Conservation (phyloP, 2,329 filamentous ascomycete species). For the Bretziella fagacearum region DNA sequence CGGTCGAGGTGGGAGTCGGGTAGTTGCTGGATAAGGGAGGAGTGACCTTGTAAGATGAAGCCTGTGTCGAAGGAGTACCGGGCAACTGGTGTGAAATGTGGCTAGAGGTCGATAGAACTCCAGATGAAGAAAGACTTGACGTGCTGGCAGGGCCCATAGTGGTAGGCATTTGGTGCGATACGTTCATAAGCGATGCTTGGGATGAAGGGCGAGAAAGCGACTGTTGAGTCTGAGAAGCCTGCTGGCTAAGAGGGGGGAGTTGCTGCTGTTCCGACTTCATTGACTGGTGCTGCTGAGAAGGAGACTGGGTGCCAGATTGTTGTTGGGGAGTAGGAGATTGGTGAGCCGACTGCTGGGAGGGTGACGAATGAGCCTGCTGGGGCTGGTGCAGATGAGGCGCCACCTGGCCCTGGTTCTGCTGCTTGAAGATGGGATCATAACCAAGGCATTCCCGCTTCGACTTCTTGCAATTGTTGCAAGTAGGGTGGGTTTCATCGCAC, state of each 20-base stretch:
- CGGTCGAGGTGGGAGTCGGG: slow-evolving; percentile 12
- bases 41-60: slow-evolving; percentile 9
- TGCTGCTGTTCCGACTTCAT: background rate
- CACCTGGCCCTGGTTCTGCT: slow-evolving; percentile 31
- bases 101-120: slow-evolving; percentile 4
- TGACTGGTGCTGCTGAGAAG: slow-evolving; percentile 7
- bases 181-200: slow-evolving; percentile 7
- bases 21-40: slow-evolving; percentile 12
- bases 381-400: slow-evolving; percentile 9
- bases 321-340: background rate
- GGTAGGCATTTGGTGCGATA: background rate
- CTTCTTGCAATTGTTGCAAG: slow-evolving; percentile 80
- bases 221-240: background rate
- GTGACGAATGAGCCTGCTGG: slow-evolving; percentile 3
- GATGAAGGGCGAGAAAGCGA: slow-evolving; percentile 8
- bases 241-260: background rate
- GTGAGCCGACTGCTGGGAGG: slow-evolving; percentile 4
- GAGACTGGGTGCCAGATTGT: background rate
- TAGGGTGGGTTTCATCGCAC: slow-evolving; percentile 93
- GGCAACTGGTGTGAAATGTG: slow-evolving; percentile 5
- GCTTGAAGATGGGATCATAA: slow-evolving; percentile 77
- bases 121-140: slow-evolving; percentile 2
- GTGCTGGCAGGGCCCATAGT: background rate
- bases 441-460: slow-evolving; percentile 74
- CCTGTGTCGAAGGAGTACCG: slow-evolving; percentile 7